Percentiles rank a stretch among this genome's conserved stretches.
Conservation (phyloP, 2,329 filamentous ascomycete genomes). For the Aspergillus fumigatus region DNA sequence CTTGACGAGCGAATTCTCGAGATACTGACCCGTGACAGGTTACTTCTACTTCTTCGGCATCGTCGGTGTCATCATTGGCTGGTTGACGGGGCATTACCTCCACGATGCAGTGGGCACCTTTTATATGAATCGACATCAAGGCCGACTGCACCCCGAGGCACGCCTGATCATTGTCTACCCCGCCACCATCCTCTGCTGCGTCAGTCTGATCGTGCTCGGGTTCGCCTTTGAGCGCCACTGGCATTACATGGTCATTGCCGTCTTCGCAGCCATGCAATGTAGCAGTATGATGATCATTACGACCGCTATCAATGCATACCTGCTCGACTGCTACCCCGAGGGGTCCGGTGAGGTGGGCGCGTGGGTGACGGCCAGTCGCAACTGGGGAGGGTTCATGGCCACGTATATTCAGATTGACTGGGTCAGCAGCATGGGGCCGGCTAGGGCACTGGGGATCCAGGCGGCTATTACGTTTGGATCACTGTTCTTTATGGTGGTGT, state of each 20-base stretch:
- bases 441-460: slow-evolving; percentile 44
- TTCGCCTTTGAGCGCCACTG: slow-evolving; percentile 44
- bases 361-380: slow-evolving; percentile 48
- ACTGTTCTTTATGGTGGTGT: slow-evolving; percentile 29
- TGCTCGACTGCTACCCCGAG: slow-evolving; percentile 47
- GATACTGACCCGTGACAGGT: slow-evolving; percentile 16
- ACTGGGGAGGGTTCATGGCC: slow-evolving; percentile 45
- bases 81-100: slow-evolving; percentile 48
- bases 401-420: slow-evolving; percentile 46
- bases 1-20: too few species aligned
- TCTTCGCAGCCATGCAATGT: slow-evolving; percentile 49
- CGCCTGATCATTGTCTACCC: slow-evolving; percentile 48
- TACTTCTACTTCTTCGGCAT: slow-evolving; percentile 55
- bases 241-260: slow-evolving; percentile 47
- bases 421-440: slow-evolving; percentile 41
- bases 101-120: slow-evolving; percentile 47
- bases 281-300: slow-evolving; percentile 54
- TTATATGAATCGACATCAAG: slow-evolving; percentile 45
- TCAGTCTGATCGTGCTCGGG: slow-evolving; percentile 41
- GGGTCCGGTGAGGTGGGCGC: slow-evolving; percentile 20
- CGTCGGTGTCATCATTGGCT: slow-evolving; percentile 48
- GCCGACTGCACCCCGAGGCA: slow-evolving; percentile 54
- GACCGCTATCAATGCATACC: slow-evolving; percentile 48
- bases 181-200: slow-evolving; percentile 17
- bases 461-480: slow-evolving; percentile 37